Evolutionary conservation across 176 grass and related monocot genomes (phyloP).

Genomic region (Thinopyrum elongatum): DNA sequence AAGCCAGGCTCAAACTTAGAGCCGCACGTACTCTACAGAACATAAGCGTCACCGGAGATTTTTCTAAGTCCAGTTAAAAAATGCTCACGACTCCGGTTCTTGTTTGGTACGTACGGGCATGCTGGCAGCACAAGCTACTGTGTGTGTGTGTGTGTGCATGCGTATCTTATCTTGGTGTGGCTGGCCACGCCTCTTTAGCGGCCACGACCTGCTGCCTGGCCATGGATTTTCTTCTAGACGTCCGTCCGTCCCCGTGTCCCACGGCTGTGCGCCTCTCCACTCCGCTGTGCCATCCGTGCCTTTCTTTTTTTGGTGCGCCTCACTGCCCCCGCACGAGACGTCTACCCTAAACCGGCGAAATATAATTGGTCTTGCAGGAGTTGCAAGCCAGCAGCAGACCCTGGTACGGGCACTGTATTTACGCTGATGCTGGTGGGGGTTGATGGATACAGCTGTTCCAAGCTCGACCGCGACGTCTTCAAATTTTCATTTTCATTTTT

Average conservation of each 20-base stretch:
- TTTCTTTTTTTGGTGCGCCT: constrained; percentile 8
- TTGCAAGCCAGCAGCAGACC: background rate
- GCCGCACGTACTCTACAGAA: background rate
- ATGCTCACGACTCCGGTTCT: background rate
- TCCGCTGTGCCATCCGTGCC: constrained; percentile 13
- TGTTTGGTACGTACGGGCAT: background rate
- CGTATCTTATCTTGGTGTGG: constrained; percentile 9
- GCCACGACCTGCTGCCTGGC: constrained; percentile 28
- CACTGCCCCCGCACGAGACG: background rate
- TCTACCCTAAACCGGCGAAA: background rate
- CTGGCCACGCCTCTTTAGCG: constrained; percentile 32
- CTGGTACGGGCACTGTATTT: background rate
- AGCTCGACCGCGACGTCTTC: background rate
- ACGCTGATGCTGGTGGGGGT: background rate
- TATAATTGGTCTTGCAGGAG: background rate
- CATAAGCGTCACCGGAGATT: background rate
- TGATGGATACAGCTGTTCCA: background rate
- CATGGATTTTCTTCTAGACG: background rate
- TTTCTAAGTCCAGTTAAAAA: background rate
- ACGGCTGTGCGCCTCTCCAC: background rate
- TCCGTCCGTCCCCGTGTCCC: constrained; percentile 11
- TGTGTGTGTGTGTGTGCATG: background rate
- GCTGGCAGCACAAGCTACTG: background rate
- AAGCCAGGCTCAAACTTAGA: constrained; percentile 8
- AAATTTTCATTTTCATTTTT: too few species aligned